Base-by-base conservation (phyloP, 1,139 yeast species). In the Saccharomyces hybrid region DNA sequence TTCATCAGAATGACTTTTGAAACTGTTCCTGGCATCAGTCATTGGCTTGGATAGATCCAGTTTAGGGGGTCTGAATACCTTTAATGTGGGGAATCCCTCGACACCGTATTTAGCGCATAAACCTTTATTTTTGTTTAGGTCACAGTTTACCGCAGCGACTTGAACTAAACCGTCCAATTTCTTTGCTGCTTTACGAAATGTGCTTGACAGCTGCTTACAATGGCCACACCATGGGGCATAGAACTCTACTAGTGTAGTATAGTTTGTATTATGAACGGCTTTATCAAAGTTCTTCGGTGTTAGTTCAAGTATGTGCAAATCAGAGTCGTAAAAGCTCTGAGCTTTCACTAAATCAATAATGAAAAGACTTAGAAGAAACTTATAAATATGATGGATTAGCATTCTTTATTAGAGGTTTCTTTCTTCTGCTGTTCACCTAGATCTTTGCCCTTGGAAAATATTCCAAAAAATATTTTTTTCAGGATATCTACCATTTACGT, bases 151-250 rank as follows among this genome's bases (percentile, higher is more conserved):
- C 12, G 96, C 88, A 2, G 83, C 97, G 14, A 90, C 87, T 61
- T 85, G 83, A 21, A 83, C 83, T 53, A 82, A 71, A 2, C 70
- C 69, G 27, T 64, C 60, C 11, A 87, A 73, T 47, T 73, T 71
- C 54, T 79, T 80, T 11, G 89, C 96, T 21, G 86, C 81, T 64
- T 83, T 85, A 55, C 76, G 75, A 68, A 76, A 86, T 1, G 81
- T 75, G 2, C 81, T 79, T 59, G 78, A 77, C 57, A 86, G 69
- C 57, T 81, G 78, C 59, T 80, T 77, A 64, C 95, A 86, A 66
- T 86, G 82, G 1, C 91, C 90, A 75, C 98, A 93, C 98, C 98
- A 93, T 42, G 98, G 98, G 3, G 98, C 98, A 69, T 93, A 93
- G 68, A 91, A 93, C 71, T 90, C 91, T 19, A 93, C 95, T 5